These are phyloP conservation scores for Withania somnifera DNA, from an alignment of 305 asterid species.

Conservation along the genomic window DNA sequence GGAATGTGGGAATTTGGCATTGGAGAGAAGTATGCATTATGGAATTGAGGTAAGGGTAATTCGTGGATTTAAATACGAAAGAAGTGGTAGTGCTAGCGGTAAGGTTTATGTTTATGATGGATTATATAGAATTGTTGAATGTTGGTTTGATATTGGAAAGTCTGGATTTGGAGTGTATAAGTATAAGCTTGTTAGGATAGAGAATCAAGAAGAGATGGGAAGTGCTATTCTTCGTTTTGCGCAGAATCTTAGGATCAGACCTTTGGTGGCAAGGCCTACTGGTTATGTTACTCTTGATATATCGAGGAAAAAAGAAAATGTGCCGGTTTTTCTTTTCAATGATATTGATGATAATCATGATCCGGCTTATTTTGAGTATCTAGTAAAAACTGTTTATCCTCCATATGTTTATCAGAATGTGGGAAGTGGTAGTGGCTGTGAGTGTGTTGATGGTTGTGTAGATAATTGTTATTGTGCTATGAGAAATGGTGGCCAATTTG, in stretches of 20 bases:
- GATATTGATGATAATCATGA: conserved; percentile 58
- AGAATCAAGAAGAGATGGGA: conserved; percentile 75
- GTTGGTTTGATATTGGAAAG: conserved; percentile 80
- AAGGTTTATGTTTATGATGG: conserved; percentile 93
- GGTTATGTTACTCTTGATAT: conserved; percentile 70
- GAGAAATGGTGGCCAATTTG: conserved; percentile 74
- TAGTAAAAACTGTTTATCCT: conserved; percentile 43
- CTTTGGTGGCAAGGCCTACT: conserved; percentile 40
- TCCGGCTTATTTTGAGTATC: conserved; percentile 56
- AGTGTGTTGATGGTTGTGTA: conserved; percentile 48
- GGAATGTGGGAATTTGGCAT: conserved; percentile 73
- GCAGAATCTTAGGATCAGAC: conserved; percentile 32
- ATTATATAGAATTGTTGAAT: conserved; percentile 46
- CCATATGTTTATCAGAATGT: conserved; percentile 26
- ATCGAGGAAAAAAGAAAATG: conserved; percentile 55
- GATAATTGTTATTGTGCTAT: conserved; percentile 53
- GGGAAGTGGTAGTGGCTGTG: conserved; percentile 45
- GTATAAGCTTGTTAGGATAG: conserved; percentile 66
- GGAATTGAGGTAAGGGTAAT: conserved; percentile 87
- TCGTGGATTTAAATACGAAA: conserved; percentile 71
- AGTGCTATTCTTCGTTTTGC: conserved; percentile 57
- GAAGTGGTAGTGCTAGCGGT: conserved; percentile 57
- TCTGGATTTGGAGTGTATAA: conserved; percentile 86
- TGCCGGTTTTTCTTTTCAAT: conserved; percentile 55
- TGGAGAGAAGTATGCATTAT: conserved; percentile 86